Percentiles rank a stretch among this genome's conserved stretches.
phyloP scores from a whole-genome alignment of 2,329 filamentous ascomycete species.

The Alternaria dauci region DNA sequence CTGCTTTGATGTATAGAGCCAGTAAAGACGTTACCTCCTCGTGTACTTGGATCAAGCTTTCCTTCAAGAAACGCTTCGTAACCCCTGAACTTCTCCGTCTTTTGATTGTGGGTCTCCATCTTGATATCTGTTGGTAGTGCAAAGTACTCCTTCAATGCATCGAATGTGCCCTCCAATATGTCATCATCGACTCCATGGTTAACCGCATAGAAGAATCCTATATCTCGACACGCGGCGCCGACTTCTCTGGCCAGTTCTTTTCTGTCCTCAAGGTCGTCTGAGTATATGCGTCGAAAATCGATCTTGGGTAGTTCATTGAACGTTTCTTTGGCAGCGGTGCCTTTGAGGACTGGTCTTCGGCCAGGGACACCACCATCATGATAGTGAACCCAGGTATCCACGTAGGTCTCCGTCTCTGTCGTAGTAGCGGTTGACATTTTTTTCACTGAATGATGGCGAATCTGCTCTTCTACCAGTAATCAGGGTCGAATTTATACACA shows the following conservation, averaged over 20 bases:
- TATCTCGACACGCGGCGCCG: slow-evolving; percentile 42
- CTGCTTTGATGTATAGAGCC: background rate
- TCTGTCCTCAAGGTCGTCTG: slow-evolving; percentile 31
- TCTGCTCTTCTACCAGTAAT: background rate
- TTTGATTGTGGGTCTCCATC: slow-evolving; percentile 50
- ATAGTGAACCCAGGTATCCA: slow-evolving; percentile 38
- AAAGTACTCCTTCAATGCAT: slow-evolving; percentile 43
- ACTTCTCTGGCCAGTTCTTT: slow-evolving; percentile 42
- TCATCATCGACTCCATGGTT: slow-evolving; percentile 43
- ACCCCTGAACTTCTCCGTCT: slow-evolving; percentile 46
- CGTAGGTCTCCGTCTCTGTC: slow-evolving; percentile 17
- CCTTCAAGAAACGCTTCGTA: slow-evolving; percentile 50
- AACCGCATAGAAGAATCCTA: slow-evolving; percentile 48
- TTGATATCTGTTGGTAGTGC: slow-evolving; percentile 42
- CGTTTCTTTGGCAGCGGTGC: slow-evolving; percentile 33
- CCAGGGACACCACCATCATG: slow-evolving; percentile 44
- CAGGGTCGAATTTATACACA: background rate
- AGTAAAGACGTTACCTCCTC: slow-evolving; percentile 35
- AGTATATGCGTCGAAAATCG: slow-evolving; percentile 43
- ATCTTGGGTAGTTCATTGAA: slow-evolving; percentile 42
- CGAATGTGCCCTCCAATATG: slow-evolving; percentile 40
- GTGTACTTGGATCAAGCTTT: slow-evolving; percentile 46
- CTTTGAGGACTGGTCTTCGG: slow-evolving; percentile 35
- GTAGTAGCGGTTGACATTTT: slow-evolving; percentile 23
- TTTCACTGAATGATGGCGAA: background rate